A percentile compares a stretch with the other conserved stretches of the same genome.
Conservation (phyloP, 352 stramenopile species). For the Pythium sp. region DNA sequence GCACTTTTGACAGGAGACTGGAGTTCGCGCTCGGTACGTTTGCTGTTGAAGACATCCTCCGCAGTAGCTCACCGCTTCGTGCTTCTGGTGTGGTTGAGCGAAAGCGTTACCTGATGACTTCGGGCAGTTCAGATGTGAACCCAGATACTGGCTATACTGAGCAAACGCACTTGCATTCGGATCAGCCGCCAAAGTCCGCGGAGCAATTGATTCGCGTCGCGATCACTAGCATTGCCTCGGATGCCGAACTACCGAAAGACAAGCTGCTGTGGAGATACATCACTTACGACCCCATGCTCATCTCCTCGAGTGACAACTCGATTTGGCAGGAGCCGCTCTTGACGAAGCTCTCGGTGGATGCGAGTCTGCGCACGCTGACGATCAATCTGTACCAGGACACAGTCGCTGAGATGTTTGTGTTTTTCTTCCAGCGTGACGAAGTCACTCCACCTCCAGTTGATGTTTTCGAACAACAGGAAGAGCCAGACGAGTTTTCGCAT, state of each 20-base stretch:
- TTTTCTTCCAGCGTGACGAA: conserved; percentile 61
- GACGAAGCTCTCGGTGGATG: conserved; percentile 68
- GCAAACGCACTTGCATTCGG: not conserved
- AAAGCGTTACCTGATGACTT: conserved; percentile 63
- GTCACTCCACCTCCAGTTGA: not conserved
- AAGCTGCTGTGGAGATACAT: conserved; percentile 41
- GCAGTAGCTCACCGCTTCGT: conserved; percentile 12
- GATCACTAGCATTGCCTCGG: conserved; percentile 68
- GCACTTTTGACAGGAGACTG: conserved; percentile 63
- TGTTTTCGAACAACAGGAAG: conserved; percentile 8
- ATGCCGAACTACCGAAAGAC: conserved; percentile 63
- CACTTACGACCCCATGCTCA: conserved; percentile 33
- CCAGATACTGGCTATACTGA: conserved; percentile 12
- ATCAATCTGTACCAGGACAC: conserved; percentile 81
- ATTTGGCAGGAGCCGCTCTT: conserved; percentile 77
- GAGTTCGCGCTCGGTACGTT: conserved; percentile 77
- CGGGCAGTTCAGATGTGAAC: conserved; percentile 33
- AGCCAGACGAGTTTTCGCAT: not conserved
- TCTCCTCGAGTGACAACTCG: conserved; percentile 31
- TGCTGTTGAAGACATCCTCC: conserved; percentile 69
- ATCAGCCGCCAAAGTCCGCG: conserved; percentile 21
- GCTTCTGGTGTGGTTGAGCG: conserved; percentile 10
- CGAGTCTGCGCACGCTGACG: conserved; percentile 59
- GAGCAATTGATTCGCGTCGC: conserved; percentile 64
- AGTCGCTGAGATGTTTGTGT: conserved; percentile 69